A percentile compares a stretch with the other conserved stretches of the same genome.
Conservation (phyloP, 225 moss, liverwort and hornwort species). For the Antitrichia curtipendula region DNA sequence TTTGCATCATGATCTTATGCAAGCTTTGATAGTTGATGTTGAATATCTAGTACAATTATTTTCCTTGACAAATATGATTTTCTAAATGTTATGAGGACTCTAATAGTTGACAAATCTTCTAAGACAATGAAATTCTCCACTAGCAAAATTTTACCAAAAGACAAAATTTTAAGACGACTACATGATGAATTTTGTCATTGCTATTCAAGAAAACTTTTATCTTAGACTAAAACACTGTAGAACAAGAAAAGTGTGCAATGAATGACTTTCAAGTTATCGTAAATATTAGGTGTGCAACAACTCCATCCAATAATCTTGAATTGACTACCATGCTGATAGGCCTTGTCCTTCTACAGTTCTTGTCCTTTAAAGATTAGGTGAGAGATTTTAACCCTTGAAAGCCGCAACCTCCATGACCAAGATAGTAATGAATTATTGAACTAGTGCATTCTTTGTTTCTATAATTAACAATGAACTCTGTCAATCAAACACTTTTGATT, state of each 20-base stretch:
- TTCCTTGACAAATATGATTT: neutral
- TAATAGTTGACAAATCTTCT: neutral
- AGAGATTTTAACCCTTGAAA: neutral
- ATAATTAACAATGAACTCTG: too few relatives aligned
- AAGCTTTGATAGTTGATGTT: neutral
- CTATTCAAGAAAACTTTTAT: neutral
- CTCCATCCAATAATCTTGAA: neutral
- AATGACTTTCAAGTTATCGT: neutral
- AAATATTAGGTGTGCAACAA: neutral
- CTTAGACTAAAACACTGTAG: rapidly evolving
- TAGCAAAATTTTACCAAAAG: neutral
- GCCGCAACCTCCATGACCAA: rapidly evolving
- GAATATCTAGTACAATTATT: neutral
- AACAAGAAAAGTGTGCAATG: rapidly evolving
- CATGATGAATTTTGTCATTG: neutral
- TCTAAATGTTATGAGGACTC: rapidly evolving
- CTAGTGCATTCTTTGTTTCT: neutral
- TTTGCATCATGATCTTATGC: neutral
- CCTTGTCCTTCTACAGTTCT: neutral
- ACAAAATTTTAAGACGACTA: neutral
- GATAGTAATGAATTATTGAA: neutral
- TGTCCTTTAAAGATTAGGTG: rapidly evolving
- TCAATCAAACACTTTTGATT: rapidly evolving
- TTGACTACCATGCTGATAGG: neutral
- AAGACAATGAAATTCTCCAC: neutral